Evolutionary conservation across 495 filamentous ascomycete genomes (phyloP).

Genomic region (Neurospora sp.): DNA sequence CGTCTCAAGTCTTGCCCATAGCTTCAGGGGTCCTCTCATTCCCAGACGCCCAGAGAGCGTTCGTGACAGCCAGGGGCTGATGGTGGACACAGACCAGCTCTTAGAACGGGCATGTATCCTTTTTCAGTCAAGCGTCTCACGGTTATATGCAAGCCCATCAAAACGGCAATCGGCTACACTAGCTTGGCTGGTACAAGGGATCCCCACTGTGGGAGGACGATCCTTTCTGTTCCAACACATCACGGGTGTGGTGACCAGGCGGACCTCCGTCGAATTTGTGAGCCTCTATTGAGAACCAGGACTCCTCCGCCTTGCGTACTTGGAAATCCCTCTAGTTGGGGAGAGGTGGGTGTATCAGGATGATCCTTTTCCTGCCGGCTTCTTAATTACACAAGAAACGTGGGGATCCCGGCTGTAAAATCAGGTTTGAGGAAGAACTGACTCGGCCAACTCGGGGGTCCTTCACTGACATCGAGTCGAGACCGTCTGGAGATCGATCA

Average conservation of each 20-base stretch:
- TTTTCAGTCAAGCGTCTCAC: constrained; percentile 18
- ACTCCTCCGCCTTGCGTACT: not conserved
- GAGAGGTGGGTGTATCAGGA: not conserved
- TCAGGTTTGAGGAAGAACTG: not conserved
- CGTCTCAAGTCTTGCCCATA: constrained; percentile 37
- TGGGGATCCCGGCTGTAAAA: not conserved
- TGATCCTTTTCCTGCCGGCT: not conserved
- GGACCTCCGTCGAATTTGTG: not conserved
- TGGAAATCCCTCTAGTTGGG: not conserved
- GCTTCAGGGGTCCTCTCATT: constrained; percentile 17
- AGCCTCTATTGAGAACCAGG: not conserved
- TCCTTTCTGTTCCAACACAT: not conserved
- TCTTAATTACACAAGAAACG: not conserved
- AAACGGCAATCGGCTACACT: constrained; percentile 10
- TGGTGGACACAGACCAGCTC: constrained; percentile 16
- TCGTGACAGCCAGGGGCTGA: constrained; percentile 12
- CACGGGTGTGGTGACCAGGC: not conserved
- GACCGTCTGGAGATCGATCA: not conserved
- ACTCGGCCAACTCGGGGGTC: not conserved
- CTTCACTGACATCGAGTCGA: not conserved
- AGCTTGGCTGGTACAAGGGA: constrained; percentile 8
- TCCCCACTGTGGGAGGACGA: not conserved
- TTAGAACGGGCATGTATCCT: constrained; percentile 20
- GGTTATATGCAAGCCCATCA: constrained; percentile 15
- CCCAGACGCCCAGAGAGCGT: constrained; percentile 22